Evolutionary conservation across 208 protist species (phyloP), one percentile per base, ranked within the genome.

Genomic region (Histomonas meleagridis): DNA sequence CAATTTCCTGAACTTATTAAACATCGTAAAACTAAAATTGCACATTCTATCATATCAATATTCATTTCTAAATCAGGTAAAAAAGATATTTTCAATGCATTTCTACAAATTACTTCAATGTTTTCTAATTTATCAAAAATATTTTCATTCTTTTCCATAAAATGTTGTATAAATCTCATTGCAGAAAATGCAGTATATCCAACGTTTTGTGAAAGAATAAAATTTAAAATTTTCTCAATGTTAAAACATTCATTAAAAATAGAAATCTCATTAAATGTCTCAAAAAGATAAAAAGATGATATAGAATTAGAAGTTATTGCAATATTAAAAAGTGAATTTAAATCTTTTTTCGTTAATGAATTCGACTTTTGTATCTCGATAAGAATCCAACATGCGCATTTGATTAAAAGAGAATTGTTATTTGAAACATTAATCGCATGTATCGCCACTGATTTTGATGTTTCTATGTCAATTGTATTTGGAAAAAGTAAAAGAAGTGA

Each of bases 351-450:
- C 14, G 38, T 86, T 32, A 86, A 38, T 32, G 18, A 38, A 55
- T 43, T 35, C 32, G n/a, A 40, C 3, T 23, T 14, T 21, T 16
- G 7, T 21, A 86, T 21, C 32, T 86, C 76, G 38, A 48, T 55
- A 9, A 55, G 55, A n/a, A 86, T 51, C 28, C 21, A n/a, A 26
- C n/a, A 14, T 32, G 76, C 76, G 21, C n/a, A 51, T 55, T 86
- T 86, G 26, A 86, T 26, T 16, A 86, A 23, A 18, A 86, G 76
- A 86, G 38, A 5, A 57, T 86, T 86, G 28, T 55, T 28, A 53
- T 46, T 46, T 86, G 76, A 86, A 16, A 86, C 76, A 57, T 12
- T 51, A 38, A 86, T 86, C 55, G 76, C 76, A 86, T 86, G 76
- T 38, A 86, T 7, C 32, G 76, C 76, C 16, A 46, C 76, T 26